These are phyloP conservation scores for Perkinsus olseni DNA, from an alignment of 169 alveolate species.

Conservation along the genomic window DNA sequence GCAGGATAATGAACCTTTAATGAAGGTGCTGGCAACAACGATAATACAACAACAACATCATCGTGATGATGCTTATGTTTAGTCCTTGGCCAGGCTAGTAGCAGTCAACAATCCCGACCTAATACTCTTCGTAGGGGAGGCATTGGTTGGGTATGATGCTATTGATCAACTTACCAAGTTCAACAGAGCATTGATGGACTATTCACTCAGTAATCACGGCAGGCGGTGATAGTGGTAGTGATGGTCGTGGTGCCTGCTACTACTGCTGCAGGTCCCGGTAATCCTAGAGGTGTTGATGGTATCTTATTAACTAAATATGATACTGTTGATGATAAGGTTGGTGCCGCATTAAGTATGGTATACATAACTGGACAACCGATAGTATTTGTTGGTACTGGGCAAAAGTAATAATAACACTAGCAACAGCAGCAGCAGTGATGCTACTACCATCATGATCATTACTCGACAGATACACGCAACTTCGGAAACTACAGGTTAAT, in stretches of 20 bases:
- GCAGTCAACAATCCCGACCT: constrained; percentile 93
- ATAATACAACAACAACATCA: too few species aligned
- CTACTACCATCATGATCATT: background rate
- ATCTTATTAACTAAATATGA: constrained; percentile 96
- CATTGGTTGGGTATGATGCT: constrained; percentile 99
- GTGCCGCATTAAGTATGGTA: constrained; percentile 98
- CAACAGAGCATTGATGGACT: constrained; percentile 75
- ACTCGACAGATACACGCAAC: background rate
- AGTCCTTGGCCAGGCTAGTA: constrained; percentile 86
- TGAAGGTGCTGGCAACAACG: constrained; percentile 57
- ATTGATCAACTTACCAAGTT: constrained; percentile 95
- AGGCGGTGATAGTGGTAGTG: background rate
- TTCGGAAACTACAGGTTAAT: background rate
- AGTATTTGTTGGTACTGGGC: constrained; percentile 99
- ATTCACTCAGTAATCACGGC: background rate
- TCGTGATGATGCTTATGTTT: background rate
- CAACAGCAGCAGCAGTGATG: background rate
- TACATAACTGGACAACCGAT: constrained; percentile 98
- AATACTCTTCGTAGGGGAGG: constrained; percentile 99
- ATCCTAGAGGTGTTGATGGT: constrained; percentile 96
- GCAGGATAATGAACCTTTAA: constrained; percentile 99
- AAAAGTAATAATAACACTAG: constrained; percentile 63
- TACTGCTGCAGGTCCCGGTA: constrained; percentile 27
- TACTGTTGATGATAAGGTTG: constrained; percentile 98
- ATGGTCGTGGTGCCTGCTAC: background rate